A percentile compares a stretch with the other conserved stretches of the same genome.
Evolutionary conservation across 371 early-diverging fungal genomes (phyloP).

Genomic region (Conidiobolus incongruus): DNA sequence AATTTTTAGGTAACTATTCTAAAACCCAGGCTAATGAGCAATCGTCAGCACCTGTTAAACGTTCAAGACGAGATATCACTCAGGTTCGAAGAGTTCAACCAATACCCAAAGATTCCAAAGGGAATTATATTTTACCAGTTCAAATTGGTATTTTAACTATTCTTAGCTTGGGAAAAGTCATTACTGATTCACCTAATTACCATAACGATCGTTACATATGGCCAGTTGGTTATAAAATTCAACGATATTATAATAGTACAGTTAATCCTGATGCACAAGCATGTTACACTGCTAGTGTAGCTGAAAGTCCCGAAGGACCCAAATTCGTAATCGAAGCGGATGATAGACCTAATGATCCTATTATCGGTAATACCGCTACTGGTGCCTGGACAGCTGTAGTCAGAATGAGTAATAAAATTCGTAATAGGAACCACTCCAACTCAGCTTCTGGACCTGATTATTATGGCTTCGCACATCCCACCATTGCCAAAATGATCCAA

Average conservation of each 20-base stretch:
- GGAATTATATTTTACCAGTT: slow-evolving; percentile 53
- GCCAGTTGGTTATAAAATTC: slow-evolving; percentile 63
- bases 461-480: slow-evolving; percentile 72
- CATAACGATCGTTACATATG: slow-evolving; percentile 85
- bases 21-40: no score
- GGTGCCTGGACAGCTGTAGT: slow-evolving; percentile 79
- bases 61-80: not conserved
- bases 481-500: slow-evolving; percentile 75
- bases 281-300: not conserved
- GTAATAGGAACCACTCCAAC: slow-evolving; percentile 50
- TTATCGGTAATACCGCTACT: slow-evolving; percentile 45
- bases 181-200: slow-evolving; percentile 55
- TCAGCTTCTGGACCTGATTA: slow-evolving; percentile 79
- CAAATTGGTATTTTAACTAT: slow-evolving; percentile 65
- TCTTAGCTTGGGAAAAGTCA: slow-evolving; percentile 43
- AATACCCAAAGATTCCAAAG: slow-evolving; percentile 24
- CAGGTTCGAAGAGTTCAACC: slow-evolving; percentile 3
- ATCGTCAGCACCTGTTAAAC: not conserved
- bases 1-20: no score
- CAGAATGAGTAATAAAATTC: slow-evolving; percentile 46
- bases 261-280: not conserved
- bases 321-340: not conserved
- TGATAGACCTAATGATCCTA: not conserved
- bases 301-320: not conserved
- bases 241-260: slow-evolving; percentile 15